A percentile compares a stretch with the other conserved stretches of the same genome.
Evolutionary conservation across 2,329 filamentous ascomycete species (phyloP).

Genomic region (Ophiostoma angusticollis): DNA sequence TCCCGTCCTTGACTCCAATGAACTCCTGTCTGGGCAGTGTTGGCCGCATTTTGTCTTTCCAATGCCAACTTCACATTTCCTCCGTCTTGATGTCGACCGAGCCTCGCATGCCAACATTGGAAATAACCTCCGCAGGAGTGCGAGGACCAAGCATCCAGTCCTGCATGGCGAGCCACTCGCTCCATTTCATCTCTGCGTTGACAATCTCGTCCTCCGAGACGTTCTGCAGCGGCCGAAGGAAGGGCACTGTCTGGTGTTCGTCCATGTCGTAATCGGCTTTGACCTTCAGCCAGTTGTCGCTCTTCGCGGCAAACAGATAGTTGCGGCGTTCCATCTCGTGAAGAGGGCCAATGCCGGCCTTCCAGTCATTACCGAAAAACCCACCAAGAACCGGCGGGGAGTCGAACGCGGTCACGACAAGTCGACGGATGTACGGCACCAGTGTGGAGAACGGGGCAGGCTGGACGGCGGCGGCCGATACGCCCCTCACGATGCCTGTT

Average conservation of each 20-base stretch:
- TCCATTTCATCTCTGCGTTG: slow-evolving; percentile 74
- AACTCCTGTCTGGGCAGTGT: background rate
- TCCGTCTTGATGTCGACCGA: slow-evolving; percentile 12
- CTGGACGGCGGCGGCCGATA: slow-evolving; percentile 17
- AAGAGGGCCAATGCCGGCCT: slow-evolving; percentile 62
- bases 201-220: slow-evolving; percentile 70
- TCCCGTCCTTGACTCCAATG: background rate
- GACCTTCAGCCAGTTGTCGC: slow-evolving; percentile 75
- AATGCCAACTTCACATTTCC: slow-evolving; percentile 10
- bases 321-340: slow-evolving; percentile 87
- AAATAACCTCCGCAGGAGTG: slow-evolving; percentile 37
- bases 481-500: background rate
- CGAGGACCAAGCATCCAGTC: slow-evolving; percentile 95
- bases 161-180: slow-evolving; percentile 91
- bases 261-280: slow-evolving; percentile 86
- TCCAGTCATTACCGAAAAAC: slow-evolving; percentile 95
- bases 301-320: slow-evolving; percentile 91
- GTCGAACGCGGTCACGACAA: slow-evolving; percentile 88
- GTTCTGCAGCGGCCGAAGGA: slow-evolving; percentile 68
- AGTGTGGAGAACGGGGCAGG: slow-evolving; percentile 45
- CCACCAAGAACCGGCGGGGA: slow-evolving; percentile 75
- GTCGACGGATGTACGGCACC: slow-evolving; percentile 77
- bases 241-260: slow-evolving; percentile 72
- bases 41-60: background rate
- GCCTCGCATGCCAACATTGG: slow-evolving; percentile 3